These are phyloP conservation scores for Lipomyces spencermartinsiae DNA, from an alignment of 805 yeast genomes.

Conservation along the genomic window DNA sequence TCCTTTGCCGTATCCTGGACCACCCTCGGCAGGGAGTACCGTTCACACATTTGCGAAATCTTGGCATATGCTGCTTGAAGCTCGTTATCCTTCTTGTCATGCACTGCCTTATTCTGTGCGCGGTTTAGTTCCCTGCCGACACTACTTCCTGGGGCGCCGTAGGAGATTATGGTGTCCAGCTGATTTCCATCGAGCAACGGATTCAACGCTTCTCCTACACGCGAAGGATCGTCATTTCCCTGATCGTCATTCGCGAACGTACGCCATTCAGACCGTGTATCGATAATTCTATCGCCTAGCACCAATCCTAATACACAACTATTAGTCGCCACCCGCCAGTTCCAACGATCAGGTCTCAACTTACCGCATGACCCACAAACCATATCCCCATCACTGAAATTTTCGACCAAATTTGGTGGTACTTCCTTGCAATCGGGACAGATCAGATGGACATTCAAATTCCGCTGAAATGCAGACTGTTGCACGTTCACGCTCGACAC, in stretches of 20 bases:
- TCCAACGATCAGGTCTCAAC: not conserved
- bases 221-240: conserved; percentile 96
- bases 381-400: conserved; percentile 96
- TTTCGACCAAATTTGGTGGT: conserved; percentile 93
- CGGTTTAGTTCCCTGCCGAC: conserved; percentile 86
- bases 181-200: conserved; percentile 90
- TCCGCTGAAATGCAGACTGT: conserved; percentile 39
- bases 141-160: conserved; percentile 79
- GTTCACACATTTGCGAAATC: conserved; percentile 95
- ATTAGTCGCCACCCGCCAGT: conserved; percentile 3
- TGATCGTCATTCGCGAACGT: conserved; percentile 97
- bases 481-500: conserved; percentile 4
- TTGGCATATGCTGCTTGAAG: conserved; percentile 88
- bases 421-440: conserved; percentile 96
- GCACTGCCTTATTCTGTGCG: conserved; percentile 83
- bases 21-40: conserved; percentile 89
- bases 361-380: conserved; percentile 96
- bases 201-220: conserved; percentile 98
- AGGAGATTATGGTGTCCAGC: conserved; percentile 88
- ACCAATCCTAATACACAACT: conserved; percentile 56
- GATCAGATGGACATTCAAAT: conserved; percentile 83
- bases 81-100: conserved; percentile 86
- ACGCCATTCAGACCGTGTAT: conserved; percentile 97
- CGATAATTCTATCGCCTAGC: conserved; percentile 87
- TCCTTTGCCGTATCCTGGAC: conserved; percentile 98